Evolutionary conservation across 345 rosid genomes (phyloP).

Genomic region (Pistacia integerrima): DNA sequence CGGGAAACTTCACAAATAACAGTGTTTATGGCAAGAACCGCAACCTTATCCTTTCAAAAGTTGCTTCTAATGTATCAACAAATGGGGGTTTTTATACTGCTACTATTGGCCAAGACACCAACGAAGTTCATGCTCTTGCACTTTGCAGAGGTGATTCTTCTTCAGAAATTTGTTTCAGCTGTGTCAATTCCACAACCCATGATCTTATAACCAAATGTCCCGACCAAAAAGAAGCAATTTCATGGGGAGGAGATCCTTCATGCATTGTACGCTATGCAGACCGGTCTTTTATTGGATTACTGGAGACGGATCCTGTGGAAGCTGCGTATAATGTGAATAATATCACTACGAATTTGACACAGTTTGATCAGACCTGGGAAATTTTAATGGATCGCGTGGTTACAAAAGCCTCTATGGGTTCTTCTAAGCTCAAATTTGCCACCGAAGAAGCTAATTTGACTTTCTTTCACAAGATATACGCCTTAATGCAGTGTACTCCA

Average conservation of each 20-base stretch:
- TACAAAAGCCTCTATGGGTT: conserved; percentile 29
- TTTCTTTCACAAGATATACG: conserved; percentile 25
- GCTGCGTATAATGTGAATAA: background rate
- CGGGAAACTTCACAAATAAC: conserved; percentile 32
- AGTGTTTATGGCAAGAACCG: conserved; percentile 34
- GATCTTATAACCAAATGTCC: conserved; percentile 32
- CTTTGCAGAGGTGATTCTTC: conserved; percentile 42
- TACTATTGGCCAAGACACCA: conserved; percentile 24
- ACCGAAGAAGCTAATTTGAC: conserved; percentile 29
- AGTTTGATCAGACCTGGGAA: conserved; percentile 38
- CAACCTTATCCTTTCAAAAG: conserved; percentile 28
- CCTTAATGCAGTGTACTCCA: conserved; percentile 57
- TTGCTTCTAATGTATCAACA: conserved; percentile 23
- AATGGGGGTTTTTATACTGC: conserved; percentile 33
- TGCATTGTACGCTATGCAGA: conserved; percentile 47
- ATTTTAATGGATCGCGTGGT: conserved; percentile 25
- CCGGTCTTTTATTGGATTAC: conserved; percentile 24
- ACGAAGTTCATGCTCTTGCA: conserved; percentile 28
- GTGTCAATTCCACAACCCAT: conserved; percentile 20
- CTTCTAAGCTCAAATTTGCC: conserved; percentile 37
- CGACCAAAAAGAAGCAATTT: conserved; percentile 37
- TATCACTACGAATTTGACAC: conserved; percentile 18
- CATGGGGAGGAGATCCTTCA: background rate
- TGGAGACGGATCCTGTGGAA: conserved; percentile 22
- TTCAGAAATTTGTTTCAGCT: conserved; percentile 28